Conservation (phyloP, 2,329 filamentous ascomycete genomes). For the Elsinoe fawcettii region DNA sequence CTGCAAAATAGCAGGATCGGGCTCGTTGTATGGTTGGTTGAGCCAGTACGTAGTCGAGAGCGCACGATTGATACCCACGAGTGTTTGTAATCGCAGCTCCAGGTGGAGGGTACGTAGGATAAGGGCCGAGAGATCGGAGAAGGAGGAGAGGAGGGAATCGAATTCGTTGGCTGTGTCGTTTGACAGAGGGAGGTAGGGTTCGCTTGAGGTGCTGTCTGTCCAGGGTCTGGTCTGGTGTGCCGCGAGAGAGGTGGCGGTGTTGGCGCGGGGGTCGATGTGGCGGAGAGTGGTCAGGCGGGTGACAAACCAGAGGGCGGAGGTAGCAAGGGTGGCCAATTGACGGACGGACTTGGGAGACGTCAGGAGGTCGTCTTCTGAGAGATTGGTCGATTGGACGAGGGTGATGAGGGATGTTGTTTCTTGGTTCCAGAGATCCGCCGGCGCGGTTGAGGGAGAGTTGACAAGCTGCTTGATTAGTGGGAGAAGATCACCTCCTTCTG, state of each 20-base stretch:
- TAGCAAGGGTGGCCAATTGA: slow-evolving; percentile 80
- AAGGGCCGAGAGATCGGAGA: slow-evolving; percentile 69
- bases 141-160: slow-evolving; percentile 76
- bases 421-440: slow-evolving; percentile 49
- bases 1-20: slow-evolving; percentile 70
- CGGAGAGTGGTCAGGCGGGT: slow-evolving; percentile 74
- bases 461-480: slow-evolving; percentile 63
- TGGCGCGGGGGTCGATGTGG: slow-evolving; percentile 68
- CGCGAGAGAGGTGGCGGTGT: slow-evolving; percentile 35
- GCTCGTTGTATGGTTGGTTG: slow-evolving; percentile 66
- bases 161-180: slow-evolving; percentile 79
- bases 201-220: slow-evolving; percentile 63
- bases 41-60: slow-evolving; percentile 41
- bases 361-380: slow-evolving; percentile 76
- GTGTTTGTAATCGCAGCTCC: slow-evolving; percentile 76
- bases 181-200: slow-evolving; percentile 73
- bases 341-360: slow-evolving; percentile 80
- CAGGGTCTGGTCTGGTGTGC: slow-evolving; percentile 62
- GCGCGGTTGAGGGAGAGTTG: slow-evolving; percentile 45
- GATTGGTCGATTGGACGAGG: slow-evolving; percentile 48
- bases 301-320: slow-evolving; percentile 96
- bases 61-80: slow-evolving; percentile 64
- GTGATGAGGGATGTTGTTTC: slow-evolving; percentile 49
- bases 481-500: slow-evolving; percentile 63
- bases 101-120: slow-evolving; percentile 80